These are phyloP conservation scores for Beauveria asiatica DNA, from an alignment of 2,329 filamentous ascomycete species.

Conservation along the genomic window DNA sequence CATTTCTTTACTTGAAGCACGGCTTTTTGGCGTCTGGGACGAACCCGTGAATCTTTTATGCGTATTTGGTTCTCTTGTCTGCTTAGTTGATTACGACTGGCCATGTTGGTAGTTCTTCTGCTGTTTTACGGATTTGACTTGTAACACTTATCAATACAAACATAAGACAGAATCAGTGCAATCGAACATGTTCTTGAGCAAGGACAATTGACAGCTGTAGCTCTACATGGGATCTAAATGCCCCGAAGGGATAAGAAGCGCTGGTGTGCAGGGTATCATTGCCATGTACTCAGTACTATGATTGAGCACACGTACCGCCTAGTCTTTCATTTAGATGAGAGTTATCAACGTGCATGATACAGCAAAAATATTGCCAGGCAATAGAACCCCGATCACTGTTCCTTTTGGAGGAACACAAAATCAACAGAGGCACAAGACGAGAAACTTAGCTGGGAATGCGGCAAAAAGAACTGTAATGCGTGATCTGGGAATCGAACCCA, in stretches of 20 bases:
- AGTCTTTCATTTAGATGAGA: too few relatives aligned
- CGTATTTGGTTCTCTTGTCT: slow-evolving; percentile 5
- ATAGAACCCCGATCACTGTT: too few relatives aligned
- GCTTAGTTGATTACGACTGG: not conserved
- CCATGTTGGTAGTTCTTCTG: not conserved
- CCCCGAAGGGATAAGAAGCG: not conserved
- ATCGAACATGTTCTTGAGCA: not conserved
- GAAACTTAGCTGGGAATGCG: not conserved
- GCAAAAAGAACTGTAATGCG: slow-evolving; percentile 9
- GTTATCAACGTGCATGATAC: too few relatives aligned
- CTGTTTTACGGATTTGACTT: not conserved
- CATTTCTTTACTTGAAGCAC: slow-evolving; percentile 7
- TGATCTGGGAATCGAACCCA: slow-evolving; percentile 18
- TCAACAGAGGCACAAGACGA: not conserved
- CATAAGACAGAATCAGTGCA: not conserved
- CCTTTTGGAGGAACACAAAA: not conserved
- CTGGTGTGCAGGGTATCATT: not conserved
- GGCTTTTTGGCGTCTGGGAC: slow-evolving; percentile 5
- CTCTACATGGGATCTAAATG: too few relatives aligned
- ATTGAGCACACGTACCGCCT: not conserved
- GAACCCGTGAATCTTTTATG: not conserved
- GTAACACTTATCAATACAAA: not conserved
- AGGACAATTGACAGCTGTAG: too few relatives aligned
- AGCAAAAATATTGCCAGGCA: too few relatives aligned
- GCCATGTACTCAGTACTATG: not conserved